Evolutionary conservation across 768 basidiomycete species (phyloP), one percentile per base, ranked within the genome.

Genomic region (Roridomyces roridus): DNA sequence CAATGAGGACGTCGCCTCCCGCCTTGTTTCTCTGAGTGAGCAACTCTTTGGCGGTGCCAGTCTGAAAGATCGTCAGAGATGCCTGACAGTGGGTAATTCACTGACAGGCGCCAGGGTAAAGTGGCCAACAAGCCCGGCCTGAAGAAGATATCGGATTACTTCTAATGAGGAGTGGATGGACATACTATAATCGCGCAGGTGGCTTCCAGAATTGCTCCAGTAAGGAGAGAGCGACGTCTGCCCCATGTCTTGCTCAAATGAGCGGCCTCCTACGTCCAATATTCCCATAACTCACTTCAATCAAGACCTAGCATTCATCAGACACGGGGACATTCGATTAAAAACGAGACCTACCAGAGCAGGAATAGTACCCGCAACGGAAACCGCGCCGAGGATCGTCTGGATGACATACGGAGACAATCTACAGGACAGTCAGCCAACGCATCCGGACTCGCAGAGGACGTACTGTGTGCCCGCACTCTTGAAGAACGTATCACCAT

Each of bases 401-500:
- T 91, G 90, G 61, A 91, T 89, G n/a, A 85, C 79, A 72, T 88
- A 91, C 0, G 90, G 83, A 6, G 77, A 80, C 51, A 91, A 72
- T n/a, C 81, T 84, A 37, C 14, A 14, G 44, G 2, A 42, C n/a
- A 26, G 21, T 8, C 18, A 42, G 23, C 18, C 2, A 18, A 47
- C 17, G 24, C 12, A 25, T 15, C 3, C n/a, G n/a, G n/a, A n/a
- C n/a, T n/a, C n/a, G 5, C 7, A n/a, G 29, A 40, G 24, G 15
- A 59, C 82, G 59, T 65, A 85, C 85, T 77, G 63, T 14, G 87
- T 88, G 41, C 88, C 86, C 17, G 88, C 86, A 57, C 81, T 86
- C 70, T 88, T 74, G 77, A 92, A 94, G 79, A 92, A 92, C 0
- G 86, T 88, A 55, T 91, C 87, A 17, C 89, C 88, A 65, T 89